These are phyloP conservation scores for Ophiostoma populinum DNA, from an alignment of 2,329 filamentous ascomycete species.

Conservation along the genomic window DNA sequence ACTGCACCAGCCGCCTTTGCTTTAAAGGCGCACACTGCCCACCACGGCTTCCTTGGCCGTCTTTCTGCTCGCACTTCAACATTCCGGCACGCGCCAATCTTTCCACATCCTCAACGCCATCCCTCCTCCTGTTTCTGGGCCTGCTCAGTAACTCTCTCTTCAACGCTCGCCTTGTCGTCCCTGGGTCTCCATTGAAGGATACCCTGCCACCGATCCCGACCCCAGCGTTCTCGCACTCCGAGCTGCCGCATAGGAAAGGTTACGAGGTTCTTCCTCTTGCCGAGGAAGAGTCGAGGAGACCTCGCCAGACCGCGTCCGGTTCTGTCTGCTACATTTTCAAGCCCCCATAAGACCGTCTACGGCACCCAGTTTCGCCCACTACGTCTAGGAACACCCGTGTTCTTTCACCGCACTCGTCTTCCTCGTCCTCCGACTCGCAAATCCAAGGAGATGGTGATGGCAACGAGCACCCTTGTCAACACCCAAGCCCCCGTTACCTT, in stretches of 20 bases:
- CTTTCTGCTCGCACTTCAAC: slow-evolving; percentile 46
- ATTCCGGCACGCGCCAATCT: slow-evolving; percentile 49
- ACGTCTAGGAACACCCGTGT: neutral
- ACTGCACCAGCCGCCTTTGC: slow-evolving; percentile 36
- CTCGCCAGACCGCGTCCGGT: slow-evolving; percentile 81
- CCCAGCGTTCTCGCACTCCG: slow-evolving; percentile 45
- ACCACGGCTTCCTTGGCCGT: slow-evolving; percentile 49
- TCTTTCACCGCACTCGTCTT: neutral
- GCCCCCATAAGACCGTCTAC: slow-evolving; percentile 76
- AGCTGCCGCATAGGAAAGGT: slow-evolving; percentile 99
- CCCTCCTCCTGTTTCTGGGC: slow-evolving; percentile 37
- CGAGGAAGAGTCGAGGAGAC: slow-evolving; percentile 99
- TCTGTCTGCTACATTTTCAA: slow-evolving; percentile 87
- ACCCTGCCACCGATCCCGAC: slow-evolving; percentile 28
- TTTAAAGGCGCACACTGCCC: slow-evolving; percentile 40
- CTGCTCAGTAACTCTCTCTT: slow-evolving; percentile 25
- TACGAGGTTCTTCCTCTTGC: slow-evolving; percentile 96
- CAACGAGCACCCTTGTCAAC: slow-evolving; percentile 38
- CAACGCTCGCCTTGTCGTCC: slow-evolving; percentile 21
- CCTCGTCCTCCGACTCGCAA: neutral
- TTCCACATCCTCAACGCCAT: slow-evolving; percentile 50
- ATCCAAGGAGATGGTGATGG: slow-evolving; percentile 43
- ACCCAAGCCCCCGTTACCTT: slow-evolving; percentile 30
- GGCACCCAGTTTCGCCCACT: no score
- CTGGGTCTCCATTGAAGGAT: slow-evolving; percentile 34